Base-by-base conservation (phyloP, 2,329 filamentous ascomycete genomes). In the Alternaria solani region DNA sequence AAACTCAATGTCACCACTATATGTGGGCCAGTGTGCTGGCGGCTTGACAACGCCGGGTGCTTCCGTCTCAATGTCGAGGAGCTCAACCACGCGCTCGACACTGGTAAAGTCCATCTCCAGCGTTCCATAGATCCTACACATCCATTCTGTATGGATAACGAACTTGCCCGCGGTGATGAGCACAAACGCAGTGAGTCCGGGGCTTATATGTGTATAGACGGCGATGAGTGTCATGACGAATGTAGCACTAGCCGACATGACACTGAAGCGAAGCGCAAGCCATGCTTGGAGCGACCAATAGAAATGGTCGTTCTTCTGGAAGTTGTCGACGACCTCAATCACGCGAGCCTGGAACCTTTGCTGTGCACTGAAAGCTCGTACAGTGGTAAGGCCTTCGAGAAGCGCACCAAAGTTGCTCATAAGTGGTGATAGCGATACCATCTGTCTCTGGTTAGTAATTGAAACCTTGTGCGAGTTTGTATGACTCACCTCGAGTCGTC, bases 231-330 rank as follows among this genome's bases (percentile, higher is more conserved):
- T 92, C 52, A 97, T 81, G 0, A 88, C 79, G 59, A 94, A 91
- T 0, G 91, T 93, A 7, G 92, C 92, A 4, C 86, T 75, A 0
- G 90, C 91, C 0, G 92, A 92, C 6, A 94, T 79, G 8, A 83
- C 78, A 67, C 92, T 89, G 57, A 95, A 94, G 12, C 93, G 88
- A 71, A 91, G 93, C 75, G 89, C 89, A 2, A 97, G 83, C 93
- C 93, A 97, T 7, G 88, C 88, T 66, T 96, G 92, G 43, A 96
- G 84, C 59, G 89, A 91, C 81, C 93, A 97, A 80, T 96, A 97
- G 80, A 97, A 96, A 76, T 97, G 94, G 71, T 97, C 94, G 86
- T 96, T 95, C 74, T 93, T 93, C 76, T 97, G 94, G 74, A 97
- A 97, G 18, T 89, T 88, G 72, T 97, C 93, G 0, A 93, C 93